phyloP scores from a whole-genome alignment of 2,329 filamentous ascomycete species.

The Penicillium thymicola region DNA sequence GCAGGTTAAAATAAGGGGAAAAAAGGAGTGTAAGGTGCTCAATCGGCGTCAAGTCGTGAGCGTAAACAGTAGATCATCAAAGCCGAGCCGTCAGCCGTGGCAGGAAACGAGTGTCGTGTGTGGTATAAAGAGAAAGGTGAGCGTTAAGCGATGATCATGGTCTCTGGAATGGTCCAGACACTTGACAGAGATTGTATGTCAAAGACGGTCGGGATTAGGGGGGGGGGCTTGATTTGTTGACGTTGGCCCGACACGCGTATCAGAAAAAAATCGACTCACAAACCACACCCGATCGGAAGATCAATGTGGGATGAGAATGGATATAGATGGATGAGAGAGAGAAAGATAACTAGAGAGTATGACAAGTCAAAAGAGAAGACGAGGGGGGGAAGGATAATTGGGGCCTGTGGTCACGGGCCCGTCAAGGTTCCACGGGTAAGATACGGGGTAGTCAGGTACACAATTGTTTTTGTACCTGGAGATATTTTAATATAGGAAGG shows the following conservation, averaged over 20 bases:
- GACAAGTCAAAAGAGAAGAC: constrained; percentile 5
- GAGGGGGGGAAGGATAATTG: not conserved
- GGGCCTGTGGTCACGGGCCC: constrained; percentile 12
- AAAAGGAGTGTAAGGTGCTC: constrained; percentile 31
- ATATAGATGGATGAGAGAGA: not conserved
- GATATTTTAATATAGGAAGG: not conserved
- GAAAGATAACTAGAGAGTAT: not conserved
- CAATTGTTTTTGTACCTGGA: not conserved
- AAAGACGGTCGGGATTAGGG: not conserved
- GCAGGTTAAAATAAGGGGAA: constrained; percentile 1
- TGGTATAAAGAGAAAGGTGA: constrained; percentile 9
- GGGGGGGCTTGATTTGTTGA: not conserved
- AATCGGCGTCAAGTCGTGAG: constrained; percentile 38
- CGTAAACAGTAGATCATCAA: constrained; percentile 29
- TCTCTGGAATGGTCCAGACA: constrained; percentile 13
- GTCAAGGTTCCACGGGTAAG: constrained; percentile 8
- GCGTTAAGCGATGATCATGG: constrained; percentile 24
- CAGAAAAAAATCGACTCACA: not conserved
- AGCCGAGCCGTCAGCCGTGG: constrained; percentile 5
- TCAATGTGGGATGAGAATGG: not conserved
- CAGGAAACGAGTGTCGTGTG: constrained; percentile 20
- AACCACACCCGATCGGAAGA: not conserved
- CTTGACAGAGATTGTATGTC: not conserved
- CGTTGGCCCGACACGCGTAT: not conserved
- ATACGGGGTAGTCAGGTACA: constrained; percentile 11